These are phyloP conservation scores for Senna siamea DNA, from an alignment of 306 rosid species.

Conservation along the genomic window DNA sequence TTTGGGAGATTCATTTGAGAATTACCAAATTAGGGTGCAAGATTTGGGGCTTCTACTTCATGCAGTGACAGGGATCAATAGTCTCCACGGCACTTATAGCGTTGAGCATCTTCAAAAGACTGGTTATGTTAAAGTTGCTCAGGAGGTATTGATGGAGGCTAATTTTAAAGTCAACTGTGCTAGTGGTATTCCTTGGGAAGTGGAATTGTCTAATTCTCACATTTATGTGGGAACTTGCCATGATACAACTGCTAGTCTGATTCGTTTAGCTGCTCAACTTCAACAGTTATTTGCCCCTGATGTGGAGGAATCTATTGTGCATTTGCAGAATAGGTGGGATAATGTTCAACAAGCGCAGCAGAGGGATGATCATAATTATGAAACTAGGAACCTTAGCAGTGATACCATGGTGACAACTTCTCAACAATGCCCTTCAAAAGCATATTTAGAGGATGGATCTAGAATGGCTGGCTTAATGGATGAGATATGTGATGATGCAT, in stretches of 20 bases:
- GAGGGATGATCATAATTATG: conserved; percentile 50
- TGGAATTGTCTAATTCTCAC: conserved; percentile 78
- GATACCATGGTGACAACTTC: conserved; percentile 50
- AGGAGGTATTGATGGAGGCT: conserved; percentile 83
- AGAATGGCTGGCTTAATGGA: conserved; percentile 71
- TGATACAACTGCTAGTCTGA: conserved; percentile 78
- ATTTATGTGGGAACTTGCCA: conserved; percentile 76
- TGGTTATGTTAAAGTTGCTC: conserved; percentile 86
- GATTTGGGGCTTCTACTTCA: conserved; percentile 83
- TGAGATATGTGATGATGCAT: conserved; percentile 89
- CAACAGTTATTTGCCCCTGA: conserved; percentile 95
- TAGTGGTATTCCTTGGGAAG: conserved; percentile 81
- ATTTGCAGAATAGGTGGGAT: conserved; percentile 94
- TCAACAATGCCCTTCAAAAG: conserved; percentile 46
- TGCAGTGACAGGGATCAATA: conserved; percentile 50
- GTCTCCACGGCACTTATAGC: conserved; percentile 57
- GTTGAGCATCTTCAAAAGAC: conserved; percentile 67
- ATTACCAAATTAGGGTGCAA: conserved; percentile 60
- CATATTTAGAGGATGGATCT: conserved; percentile 49
- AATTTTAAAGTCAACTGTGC: conserved; percentile 72
- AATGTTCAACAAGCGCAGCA: conserved; percentile 77
- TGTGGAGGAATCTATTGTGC: conserved; percentile 86
- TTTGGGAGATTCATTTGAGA: conserved; percentile 50
- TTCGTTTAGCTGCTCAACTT: conserved; percentile 84
- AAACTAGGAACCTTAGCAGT: conserved; percentile 31